These are phyloP conservation scores for Cryphonectria naterciae DNA, from an alignment of 2,329 filamentous ascomycete species.

Conservation along the genomic window DNA sequence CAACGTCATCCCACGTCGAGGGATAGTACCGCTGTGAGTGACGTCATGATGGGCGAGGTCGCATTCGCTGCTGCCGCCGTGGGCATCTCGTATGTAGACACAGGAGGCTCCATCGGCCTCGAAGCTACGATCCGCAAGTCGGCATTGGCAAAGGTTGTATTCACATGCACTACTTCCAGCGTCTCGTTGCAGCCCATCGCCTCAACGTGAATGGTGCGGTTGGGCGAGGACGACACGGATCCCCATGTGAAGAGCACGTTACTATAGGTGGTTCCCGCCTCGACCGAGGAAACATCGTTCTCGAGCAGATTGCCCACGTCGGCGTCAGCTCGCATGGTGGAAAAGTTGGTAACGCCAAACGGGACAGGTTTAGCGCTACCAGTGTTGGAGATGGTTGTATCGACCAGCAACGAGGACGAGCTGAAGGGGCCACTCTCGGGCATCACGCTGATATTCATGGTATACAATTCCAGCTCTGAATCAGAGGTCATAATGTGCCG, in stretches of 20 bases:
- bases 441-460: neutral
- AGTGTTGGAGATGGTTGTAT: neutral
- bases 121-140: neutral
- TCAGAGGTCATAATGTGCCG: neutral
- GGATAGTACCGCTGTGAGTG: neutral
- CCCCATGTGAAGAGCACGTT: neutral
- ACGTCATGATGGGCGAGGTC: neutral
- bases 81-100: neutral
- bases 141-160: neutral
- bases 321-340: neutral
- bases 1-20: neutral
- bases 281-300: neutral
- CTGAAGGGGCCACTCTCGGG: neutral
- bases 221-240: neutral
- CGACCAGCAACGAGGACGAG: neutral
- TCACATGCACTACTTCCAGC: neutral
- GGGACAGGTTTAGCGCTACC: neutral
- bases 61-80: neutral
- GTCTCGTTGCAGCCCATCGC: conserved; percentile 4
- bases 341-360: neutral
- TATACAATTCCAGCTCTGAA: neutral
- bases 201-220: neutral
- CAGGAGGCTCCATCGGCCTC: neutral
- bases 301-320: neutral
- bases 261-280: neutral